Evolutionary conservation across 2,329 filamentous ascomycete species (phyloP).

Genomic region (Nothophoma quercina): DNA sequence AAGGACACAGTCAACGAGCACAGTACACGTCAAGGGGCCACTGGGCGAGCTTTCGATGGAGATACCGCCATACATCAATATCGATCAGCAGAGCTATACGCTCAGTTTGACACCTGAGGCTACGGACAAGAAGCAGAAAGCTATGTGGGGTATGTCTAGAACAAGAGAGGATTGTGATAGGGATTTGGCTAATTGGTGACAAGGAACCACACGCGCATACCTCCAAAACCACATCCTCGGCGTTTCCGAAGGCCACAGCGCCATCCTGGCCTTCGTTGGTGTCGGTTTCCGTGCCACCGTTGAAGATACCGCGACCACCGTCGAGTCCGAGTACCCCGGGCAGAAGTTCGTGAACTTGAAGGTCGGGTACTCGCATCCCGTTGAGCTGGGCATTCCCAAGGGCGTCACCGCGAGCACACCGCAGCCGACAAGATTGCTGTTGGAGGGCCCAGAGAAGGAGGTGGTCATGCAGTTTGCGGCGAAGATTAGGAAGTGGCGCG

Average conservation of each 20-base stretch:
- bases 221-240: constrained; percentile 90
- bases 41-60: constrained; percentile 79
- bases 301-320: constrained; percentile 76
- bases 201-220: constrained; percentile 89
- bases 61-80: constrained; percentile 78
- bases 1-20: constrained; percentile 68
- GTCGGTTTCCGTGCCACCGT: constrained; percentile 94
- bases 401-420: constrained; percentile 88
- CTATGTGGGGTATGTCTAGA: constrained; percentile 84
- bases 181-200: constrained; percentile 5
- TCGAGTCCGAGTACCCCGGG: constrained; percentile 72
- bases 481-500: constrained; percentile 84
- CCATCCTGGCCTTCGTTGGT: constrained; percentile 89
- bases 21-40: constrained; percentile 80
- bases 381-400: constrained; percentile 83
- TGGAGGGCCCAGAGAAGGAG: constrained; percentile 88
- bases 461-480: constrained; percentile 91
- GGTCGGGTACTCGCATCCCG: constrained; percentile 94
- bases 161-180: constrained; percentile 13
- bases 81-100: constrained; percentile 71
- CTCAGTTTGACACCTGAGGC: constrained; percentile 76
- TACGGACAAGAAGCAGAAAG: constrained; percentile 76
- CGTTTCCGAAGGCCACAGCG: constrained; percentile 94
- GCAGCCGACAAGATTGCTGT: constrained; percentile 86
- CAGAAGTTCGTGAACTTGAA: constrained; percentile 93